Conservation (phyloP, 2,329 filamentous ascomycete species). For the Hysterium pulicare region DNA sequence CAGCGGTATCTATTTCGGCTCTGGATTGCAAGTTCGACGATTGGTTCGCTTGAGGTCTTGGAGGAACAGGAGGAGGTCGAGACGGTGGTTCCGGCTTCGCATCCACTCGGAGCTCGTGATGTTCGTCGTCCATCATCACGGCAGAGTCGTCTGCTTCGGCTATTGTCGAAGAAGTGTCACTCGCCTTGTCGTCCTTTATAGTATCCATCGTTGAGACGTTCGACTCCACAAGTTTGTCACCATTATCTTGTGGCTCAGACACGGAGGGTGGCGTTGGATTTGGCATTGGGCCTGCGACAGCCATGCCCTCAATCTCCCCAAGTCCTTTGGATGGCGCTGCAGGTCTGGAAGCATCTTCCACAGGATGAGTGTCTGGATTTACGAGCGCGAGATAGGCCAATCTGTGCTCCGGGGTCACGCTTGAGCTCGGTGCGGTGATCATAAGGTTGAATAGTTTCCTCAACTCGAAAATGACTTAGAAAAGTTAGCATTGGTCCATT, state of each 20-base stretch:
- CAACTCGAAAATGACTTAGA: constrained; percentile 70
- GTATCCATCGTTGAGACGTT: constrained; percentile 25
- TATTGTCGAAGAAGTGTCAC: constrained; percentile 19
- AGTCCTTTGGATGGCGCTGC: constrained; percentile 26
- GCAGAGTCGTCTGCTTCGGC: constrained; percentile 9
- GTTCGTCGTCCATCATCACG: too few species aligned
- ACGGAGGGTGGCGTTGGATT: constrained; percentile 24
- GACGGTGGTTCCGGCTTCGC: constrained; percentile 36
- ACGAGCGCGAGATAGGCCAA: constrained; percentile 78
- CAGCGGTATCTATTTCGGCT: constrained; percentile 45
- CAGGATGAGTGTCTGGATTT: constrained; percentile 50
- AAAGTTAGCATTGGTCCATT: constrained; percentile 11
- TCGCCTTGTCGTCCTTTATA: constrained; percentile 11
- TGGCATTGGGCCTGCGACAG: constrained; percentile 46
- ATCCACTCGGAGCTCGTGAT: constrained; percentile 16
- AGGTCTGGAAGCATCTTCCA: constrained; percentile 18
- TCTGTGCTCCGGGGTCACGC: constrained; percentile 69
- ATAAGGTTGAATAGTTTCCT: constrained; percentile 67
- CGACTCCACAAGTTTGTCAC: constrained; percentile 18
- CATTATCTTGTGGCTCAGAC: constrained; percentile 15
- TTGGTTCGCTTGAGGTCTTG: constrained; percentile 41
- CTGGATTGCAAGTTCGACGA: constrained; percentile 12
- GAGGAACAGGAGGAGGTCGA: constrained; percentile 58
- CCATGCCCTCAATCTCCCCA: constrained; percentile 44
- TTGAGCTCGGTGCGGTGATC: constrained; percentile 58